These are phyloP conservation scores for Colletotrichum sp. DNA, from an alignment of 2,329 filamentous ascomycete species.

Conservation along the genomic window DNA sequence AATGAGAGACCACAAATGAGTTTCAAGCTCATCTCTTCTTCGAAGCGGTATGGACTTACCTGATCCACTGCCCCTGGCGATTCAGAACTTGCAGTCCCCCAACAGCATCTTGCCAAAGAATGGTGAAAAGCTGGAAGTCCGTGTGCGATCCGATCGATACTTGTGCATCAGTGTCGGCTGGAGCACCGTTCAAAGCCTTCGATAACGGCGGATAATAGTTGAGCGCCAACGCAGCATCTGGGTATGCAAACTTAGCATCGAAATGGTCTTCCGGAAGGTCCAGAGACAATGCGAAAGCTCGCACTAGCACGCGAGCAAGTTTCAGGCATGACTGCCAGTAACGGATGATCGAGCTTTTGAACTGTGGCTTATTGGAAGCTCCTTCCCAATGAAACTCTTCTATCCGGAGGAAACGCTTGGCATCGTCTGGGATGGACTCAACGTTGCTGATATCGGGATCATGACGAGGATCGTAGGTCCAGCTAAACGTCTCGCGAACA, in stretches of 20 bases:
- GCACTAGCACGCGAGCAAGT: constrained; percentile 55
- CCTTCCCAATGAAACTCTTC: constrained; percentile 60
- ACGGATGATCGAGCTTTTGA: constrained; percentile 48
- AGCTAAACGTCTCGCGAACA: constrained; percentile 55
- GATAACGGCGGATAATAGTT: constrained; percentile 41
- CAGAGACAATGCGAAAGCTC: constrained; percentile 59
- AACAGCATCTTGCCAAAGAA: constrained; percentile 47
- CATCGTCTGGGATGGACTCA: constrained; percentile 45
- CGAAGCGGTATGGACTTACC: background rate
- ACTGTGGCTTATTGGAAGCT: constrained; percentile 51
- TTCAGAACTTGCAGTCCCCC: constrained; percentile 50
- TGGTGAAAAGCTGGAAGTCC: constrained; percentile 57
- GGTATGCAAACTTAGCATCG: constrained; percentile 57
- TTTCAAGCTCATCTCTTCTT: background rate
- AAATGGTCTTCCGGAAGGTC: constrained; percentile 60
- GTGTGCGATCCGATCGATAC: constrained; percentile 57
- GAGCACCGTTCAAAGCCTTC: background rate
- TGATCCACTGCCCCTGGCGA: constrained; percentile 42
- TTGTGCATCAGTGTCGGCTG: background rate
- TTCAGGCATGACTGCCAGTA: constrained; percentile 55
- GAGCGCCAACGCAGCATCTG: constrained; percentile 47
- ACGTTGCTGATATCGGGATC: constrained; percentile 51
- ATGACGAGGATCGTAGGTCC: constrained; percentile 56
- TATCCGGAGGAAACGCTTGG: constrained; percentile 44
- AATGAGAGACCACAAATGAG: constrained; percentile 21